Evolutionary conservation across 1,284 basidiomycete species (phyloP).

Genomic region (Boletus sp.): DNA sequence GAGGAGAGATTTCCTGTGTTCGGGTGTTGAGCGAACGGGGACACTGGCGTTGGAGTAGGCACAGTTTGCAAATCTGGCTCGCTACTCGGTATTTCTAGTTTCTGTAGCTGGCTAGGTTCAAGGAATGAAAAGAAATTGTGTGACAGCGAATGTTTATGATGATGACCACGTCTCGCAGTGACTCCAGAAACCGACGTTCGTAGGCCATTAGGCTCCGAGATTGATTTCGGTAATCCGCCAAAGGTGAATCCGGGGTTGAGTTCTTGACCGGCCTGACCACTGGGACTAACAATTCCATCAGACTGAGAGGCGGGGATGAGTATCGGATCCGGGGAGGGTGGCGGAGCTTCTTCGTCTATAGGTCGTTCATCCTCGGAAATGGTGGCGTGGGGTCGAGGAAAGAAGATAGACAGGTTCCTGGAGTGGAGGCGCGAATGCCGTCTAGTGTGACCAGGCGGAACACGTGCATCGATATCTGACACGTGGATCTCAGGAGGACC

Average conservation of each 20-base stretch:
- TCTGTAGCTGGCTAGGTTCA: slow-evolving; percentile 46
- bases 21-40: slow-evolving; percentile 22
- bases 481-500: slow-evolving; percentile 24
- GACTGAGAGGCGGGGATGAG: slow-evolving; percentile 30
- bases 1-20: slow-evolving; percentile 7
- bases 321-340: slow-evolving; percentile 26
- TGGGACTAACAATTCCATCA: slow-evolving; percentile 10
- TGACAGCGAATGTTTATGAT: slow-evolving; percentile 91
- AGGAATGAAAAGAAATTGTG: slow-evolving; percentile 92
- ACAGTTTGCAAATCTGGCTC: slow-evolving; percentile 16
- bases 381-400: slow-evolving; percentile 64
- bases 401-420: slow-evolving; percentile 87
- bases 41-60: slow-evolving; percentile 25
- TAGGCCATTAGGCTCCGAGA: slow-evolving; percentile 23
- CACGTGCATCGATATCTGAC: slow-evolving; percentile 11
- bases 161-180: slow-evolving; percentile 64
- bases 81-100: slow-evolving; percentile 3
- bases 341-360: slow-evolving; percentile 42
- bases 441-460: slow-evolving; percentile 37
- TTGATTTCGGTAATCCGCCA: slow-evolving; percentile 29
- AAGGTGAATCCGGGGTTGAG: slow-evolving; percentile 28
- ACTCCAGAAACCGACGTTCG: slow-evolving; percentile 6
- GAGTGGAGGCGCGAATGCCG: slow-evolving; percentile 80
- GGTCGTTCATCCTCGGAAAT: slow-evolving; percentile 66
- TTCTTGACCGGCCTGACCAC: slow-evolving; percentile 14